phyloP scores from a whole-genome alignment of 495 filamentous ascomycete species.

The Penicillium angulare region DNA sequence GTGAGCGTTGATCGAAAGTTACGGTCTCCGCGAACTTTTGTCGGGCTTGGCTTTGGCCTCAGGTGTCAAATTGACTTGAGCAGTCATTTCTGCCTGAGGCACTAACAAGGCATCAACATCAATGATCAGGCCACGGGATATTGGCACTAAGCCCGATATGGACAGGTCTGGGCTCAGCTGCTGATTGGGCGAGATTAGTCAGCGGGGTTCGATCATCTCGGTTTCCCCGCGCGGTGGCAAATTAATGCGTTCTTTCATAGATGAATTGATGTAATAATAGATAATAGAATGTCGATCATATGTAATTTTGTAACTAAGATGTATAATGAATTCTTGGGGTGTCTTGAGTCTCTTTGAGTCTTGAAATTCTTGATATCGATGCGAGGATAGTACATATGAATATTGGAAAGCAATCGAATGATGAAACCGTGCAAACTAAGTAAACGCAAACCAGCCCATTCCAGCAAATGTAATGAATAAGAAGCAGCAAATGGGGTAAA shows the following conservation, averaged over 20 bases:
- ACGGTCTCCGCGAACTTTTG: constrained; percentile 43
- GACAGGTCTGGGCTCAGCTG: background rate
- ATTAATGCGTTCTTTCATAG: background rate
- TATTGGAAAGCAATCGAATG: constrained; percentile 17
- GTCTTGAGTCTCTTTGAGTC: too few relatives aligned
- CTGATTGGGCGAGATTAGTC: background rate
- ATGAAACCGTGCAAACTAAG: constrained; percentile 2
- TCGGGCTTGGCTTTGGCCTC: constrained; percentile 33
- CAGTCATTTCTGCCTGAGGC: constrained; percentile 33
- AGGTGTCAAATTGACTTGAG: too few relatives aligned
- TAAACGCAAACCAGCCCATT: constrained; percentile 16
- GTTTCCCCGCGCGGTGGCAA: constrained; percentile 11
- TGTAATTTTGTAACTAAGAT: too few relatives aligned
- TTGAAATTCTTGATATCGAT: constrained; percentile 14
- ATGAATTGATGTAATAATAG: constrained; percentile 3
- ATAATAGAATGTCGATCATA: too few relatives aligned
- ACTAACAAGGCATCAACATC: constrained; percentile 4
- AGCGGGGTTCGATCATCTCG: background rate
- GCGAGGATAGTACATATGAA: constrained; percentile 9
- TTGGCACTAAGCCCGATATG: constrained; percentile 7
- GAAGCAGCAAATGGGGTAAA: background rate
- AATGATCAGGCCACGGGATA: too few relatives aligned
- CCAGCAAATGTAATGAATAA: constrained; percentile 1
- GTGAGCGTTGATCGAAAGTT: constrained; percentile 23
- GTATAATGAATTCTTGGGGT: too few relatives aligned